Base-by-base conservation (phyloP, 1,284 basidiomycete genomes). In the Phenoliferia sp. region DNA sequence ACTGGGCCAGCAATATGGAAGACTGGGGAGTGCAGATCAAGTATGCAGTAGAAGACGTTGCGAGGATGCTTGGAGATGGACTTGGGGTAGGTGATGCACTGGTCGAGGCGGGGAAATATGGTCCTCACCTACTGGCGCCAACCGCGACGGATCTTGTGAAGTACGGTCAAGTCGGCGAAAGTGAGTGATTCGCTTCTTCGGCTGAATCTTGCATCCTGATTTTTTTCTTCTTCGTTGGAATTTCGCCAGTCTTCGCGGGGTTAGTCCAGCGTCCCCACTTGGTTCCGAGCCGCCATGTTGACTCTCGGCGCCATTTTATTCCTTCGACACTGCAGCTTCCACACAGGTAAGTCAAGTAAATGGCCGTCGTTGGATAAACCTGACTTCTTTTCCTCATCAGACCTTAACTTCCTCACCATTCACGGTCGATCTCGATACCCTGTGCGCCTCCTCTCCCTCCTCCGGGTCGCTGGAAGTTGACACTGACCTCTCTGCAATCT, bases 21-120 rank as follows among this genome's bases (percentile, higher is more conserved):
- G 87, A 86, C 72, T 94, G 92, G 92, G 92, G 92, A 3, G 82
- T 76, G 28, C 85, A 86, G 22, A 92, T 94, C 89, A 92, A 90
- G 80, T 82, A 84, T 71, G 88, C 91, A 88, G 93, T 79, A 69
- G 89, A 81, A 44, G 63, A n/a, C 32, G 82, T 95, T 16, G 87
- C 90, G 0, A 86, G 90, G 77, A 94, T 94, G 92, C 81, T 85
- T 1, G 88, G 91, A 3, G 79, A 89, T 16, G 93, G 92, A 1
- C 82, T 95, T 44, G 91, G 87, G 7, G 80, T 94, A 29, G 83
- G 87, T 34, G 81, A 84, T 29, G 83, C 85, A 0, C 90, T 94
- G 78, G 84, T 83, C 59, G 84, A 89, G 26, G 90, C 91, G 22
- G 91, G 90, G 26, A 82, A 80, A 59, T 74, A 29, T 68, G 94